Evolutionary conservation across 2,329 filamentous ascomycete genomes (phyloP).

Genomic region (Onygena corvina): DNA sequence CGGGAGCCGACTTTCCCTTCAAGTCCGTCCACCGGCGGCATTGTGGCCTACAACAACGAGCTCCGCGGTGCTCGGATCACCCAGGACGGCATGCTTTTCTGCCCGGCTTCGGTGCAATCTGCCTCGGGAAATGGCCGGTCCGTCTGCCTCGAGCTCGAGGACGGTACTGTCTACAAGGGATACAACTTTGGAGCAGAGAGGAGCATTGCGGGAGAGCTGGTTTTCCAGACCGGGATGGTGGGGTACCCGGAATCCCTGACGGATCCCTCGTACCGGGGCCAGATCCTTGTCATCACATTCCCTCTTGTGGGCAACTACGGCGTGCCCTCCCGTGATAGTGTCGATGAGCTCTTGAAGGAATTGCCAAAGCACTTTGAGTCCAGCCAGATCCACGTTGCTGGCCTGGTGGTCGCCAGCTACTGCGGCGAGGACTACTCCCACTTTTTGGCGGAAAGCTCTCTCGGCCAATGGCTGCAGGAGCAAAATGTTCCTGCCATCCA

Average conservation of each 20-base stretch:
- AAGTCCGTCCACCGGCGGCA: conserved; percentile 31
- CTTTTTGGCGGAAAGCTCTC: conserved; percentile 76
- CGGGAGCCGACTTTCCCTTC: conserved; percentile 23
- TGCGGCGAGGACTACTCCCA: conserved; percentile 92
- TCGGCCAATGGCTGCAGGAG: conserved; percentile 93
- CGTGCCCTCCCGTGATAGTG: conserved; percentile 72
- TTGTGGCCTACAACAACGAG: conserved; percentile 28
- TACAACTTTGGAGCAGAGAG: conserved; percentile 93
- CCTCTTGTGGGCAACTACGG: conserved; percentile 95
- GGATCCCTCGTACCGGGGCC: conserved; percentile 76
- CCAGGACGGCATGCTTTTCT: conserved; percentile 29
- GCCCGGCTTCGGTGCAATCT: conserved; percentile 52
- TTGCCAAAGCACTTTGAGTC: conserved; percentile 91
- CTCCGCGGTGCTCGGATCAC: conserved; percentile 22
- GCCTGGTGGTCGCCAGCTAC: conserved; percentile 81
- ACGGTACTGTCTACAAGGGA: conserved; percentile 82
- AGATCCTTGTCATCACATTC: conserved; percentile 94
- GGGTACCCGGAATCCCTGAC: conserved; percentile 94
- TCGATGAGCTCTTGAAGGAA: conserved; percentile 73
- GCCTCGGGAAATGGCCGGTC: conserved; percentile 45
- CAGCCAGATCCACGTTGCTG: conserved; percentile 82
- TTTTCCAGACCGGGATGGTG: conserved; percentile 99
- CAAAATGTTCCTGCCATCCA: conserved; percentile 89
- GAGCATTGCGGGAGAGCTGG: conserved; percentile 89
- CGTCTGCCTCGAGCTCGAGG: conserved; percentile 82